Conservation (phyloP, 2,329 filamentous ascomycete species). For the Colletotrichum cuscutae region DNA sequence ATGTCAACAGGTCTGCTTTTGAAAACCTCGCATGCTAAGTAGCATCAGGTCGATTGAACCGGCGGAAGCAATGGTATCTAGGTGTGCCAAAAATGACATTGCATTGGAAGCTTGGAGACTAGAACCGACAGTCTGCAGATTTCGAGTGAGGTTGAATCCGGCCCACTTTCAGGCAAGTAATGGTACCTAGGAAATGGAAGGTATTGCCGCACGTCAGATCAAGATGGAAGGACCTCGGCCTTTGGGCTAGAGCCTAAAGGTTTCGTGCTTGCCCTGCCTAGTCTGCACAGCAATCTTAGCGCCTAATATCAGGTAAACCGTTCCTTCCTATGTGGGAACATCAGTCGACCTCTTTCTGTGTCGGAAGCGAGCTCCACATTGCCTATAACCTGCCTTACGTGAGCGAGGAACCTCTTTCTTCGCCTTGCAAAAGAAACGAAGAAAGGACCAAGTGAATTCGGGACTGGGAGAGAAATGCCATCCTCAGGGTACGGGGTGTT, state of each 20-base stretch:
- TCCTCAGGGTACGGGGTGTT: neutral
- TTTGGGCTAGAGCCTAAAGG: neutral
- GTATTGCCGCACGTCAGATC: neutral
- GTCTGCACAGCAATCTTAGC: constrained; percentile 9
- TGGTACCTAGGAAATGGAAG: too few relatives aligned
- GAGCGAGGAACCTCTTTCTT: neutral
- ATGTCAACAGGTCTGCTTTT: too few relatives aligned
- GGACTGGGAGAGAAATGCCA: neutral
- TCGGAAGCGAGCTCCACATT: neutral
- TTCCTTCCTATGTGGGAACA: neutral
- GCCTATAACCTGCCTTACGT: neutral
- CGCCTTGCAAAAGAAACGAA: neutral
- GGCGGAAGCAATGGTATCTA: too few relatives aligned
- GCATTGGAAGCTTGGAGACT: too few relatives aligned
- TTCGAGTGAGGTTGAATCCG: neutral
- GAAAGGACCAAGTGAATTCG: neutral
- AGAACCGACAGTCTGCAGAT: too few relatives aligned
- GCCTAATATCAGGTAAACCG: neutral
- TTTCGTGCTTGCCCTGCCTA: neutral
- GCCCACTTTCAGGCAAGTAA: too few relatives aligned
- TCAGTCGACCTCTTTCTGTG: neutral
- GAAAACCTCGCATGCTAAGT: too few relatives aligned
- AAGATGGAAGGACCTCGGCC: neutral
- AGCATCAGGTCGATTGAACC: too few relatives aligned
- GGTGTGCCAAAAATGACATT: too few relatives aligned